These are phyloP conservation scores for Entophlyctis helioformis DNA, from an alignment of 192 early-diverging fungal genomes.

Conservation along the genomic window DNA sequence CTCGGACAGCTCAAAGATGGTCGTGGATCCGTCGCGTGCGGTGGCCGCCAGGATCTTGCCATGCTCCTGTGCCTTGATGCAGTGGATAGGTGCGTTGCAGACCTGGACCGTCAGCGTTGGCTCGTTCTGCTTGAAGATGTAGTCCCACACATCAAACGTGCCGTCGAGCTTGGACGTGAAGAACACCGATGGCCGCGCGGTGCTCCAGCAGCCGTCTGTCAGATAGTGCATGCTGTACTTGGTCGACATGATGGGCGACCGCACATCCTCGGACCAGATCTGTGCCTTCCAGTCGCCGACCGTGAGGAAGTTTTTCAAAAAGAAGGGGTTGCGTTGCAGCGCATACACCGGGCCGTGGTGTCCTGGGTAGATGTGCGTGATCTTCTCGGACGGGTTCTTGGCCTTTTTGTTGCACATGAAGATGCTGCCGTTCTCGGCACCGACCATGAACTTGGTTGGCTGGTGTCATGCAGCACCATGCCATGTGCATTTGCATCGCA, in stretches of 20 bases:
- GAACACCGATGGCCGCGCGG: slow-evolving; percentile 44
- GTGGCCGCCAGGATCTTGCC: slow-evolving; percentile 38
- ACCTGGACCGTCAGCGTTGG: slow-evolving; percentile 45
- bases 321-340: slow-evolving; percentile 50
- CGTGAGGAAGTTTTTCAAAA: slow-evolving; percentile 49
- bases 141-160: slow-evolving; percentile 47
- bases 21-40: slow-evolving; percentile 40
- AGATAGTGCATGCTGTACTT: slow-evolving; percentile 34
- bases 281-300: slow-evolving; percentile 49
- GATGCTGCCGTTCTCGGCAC: slow-evolving; percentile 44
- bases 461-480: too few relatives aligned
- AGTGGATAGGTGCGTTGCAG: slow-evolving; percentile 39
- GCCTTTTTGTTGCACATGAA: slow-evolving; percentile 58
- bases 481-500: too few relatives aligned
- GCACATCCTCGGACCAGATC: slow-evolving; percentile 51
- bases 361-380: slow-evolving; percentile 44
- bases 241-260: slow-evolving; percentile 43
- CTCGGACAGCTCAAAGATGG: slow-evolving; percentile 40
- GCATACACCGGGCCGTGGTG: slow-evolving; percentile 47
- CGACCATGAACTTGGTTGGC: slow-evolving; percentile 59
- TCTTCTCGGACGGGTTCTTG: slow-evolving; percentile 44
- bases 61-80: slow-evolving; percentile 47
- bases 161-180: slow-evolving; percentile 47
- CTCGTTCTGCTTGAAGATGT: slow-evolving; percentile 44
- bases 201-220: slow-evolving; percentile 47